Evolutionary conservation across 441 rosid genomes (phyloP).

Genomic region (Melastoma candidum): DNA sequence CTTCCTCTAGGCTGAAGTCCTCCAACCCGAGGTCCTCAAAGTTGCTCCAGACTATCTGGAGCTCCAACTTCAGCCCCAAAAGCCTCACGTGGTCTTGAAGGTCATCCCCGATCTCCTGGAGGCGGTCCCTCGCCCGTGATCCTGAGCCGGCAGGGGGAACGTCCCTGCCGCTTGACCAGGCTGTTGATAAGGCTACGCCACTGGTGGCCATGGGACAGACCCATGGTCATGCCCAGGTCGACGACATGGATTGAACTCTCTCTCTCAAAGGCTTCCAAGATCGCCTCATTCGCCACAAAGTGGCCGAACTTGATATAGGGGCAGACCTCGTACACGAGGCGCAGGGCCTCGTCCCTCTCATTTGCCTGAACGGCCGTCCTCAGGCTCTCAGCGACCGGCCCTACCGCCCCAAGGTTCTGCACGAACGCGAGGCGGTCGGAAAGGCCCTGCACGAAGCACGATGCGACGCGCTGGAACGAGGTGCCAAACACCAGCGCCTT

Average conservation of each 20-base stretch:
- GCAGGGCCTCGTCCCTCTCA: constrained; percentile 14
- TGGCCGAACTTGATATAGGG: constrained; percentile 14
- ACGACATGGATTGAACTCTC: constrained; percentile 19
- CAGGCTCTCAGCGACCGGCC: not conserved
- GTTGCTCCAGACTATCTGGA: constrained; percentile 5
- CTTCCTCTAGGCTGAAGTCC: constrained; percentile 10
- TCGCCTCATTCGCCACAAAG: constrained; percentile 13
- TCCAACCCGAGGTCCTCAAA: constrained; percentile 9
- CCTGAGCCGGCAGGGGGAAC: constrained; percentile 6
- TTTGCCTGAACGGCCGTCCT: not conserved
- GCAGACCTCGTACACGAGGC: constrained; percentile 13
- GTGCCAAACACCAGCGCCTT: constrained; percentile 34
- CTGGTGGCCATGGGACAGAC: constrained; percentile 6
- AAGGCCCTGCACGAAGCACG: constrained; percentile 35
- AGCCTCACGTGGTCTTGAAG: constrained; percentile 2
- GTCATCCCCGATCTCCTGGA: constrained; percentile 4
- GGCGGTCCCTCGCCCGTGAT: constrained; percentile 11
- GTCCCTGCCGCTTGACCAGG: constrained; percentile 10
- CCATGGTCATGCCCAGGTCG: constrained; percentile 14
- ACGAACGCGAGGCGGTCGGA: constrained; percentile 28
- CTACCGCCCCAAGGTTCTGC: constrained; percentile 12
- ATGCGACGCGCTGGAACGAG: constrained; percentile 36
- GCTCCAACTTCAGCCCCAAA: constrained; percentile 14
- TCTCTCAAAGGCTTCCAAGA: constrained; percentile 21
- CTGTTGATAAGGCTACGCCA: constrained; percentile 14